These are phyloP conservation scores for Pseudohalonectria lignicola DNA, from an alignment of 2,329 filamentous ascomycete species.

Conservation along the genomic window DNA sequence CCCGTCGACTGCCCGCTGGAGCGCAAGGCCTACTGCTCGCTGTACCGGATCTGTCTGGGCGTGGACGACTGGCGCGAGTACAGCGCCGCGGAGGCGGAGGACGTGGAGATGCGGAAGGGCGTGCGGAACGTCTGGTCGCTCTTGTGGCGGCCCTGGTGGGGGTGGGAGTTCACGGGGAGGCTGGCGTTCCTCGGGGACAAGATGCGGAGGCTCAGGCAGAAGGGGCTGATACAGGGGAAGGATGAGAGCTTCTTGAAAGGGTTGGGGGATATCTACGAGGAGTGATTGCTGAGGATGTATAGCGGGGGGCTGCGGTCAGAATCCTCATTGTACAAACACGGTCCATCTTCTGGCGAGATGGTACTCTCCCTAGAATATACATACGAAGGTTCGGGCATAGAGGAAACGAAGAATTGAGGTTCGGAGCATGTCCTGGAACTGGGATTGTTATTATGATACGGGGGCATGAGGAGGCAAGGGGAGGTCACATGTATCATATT, in stretches of 20 bases:
- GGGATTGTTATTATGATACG: too few relatives aligned
- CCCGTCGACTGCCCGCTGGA: conserved; percentile 33
- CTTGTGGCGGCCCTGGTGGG: conserved; percentile 1
- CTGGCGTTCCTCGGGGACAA: not conserved
- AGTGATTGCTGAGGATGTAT: too few relatives aligned
- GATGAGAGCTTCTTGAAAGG: not conserved
- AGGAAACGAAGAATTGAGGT: too few relatives aligned
- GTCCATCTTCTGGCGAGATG: too few relatives aligned
- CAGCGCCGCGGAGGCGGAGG: conserved; percentile 1
- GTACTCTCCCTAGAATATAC: too few relatives aligned
- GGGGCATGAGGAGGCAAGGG: too few relatives aligned
- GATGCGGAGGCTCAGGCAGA: conserved; percentile 1
- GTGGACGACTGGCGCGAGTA: conserved; percentile 2
- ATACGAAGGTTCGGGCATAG: too few relatives aligned
- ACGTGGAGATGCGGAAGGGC: not conserved
- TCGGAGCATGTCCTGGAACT: too few relatives aligned
- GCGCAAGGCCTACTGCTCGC: conserved; percentile 18
- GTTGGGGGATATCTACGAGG: not conserved
- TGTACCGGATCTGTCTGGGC: conserved; percentile 21
- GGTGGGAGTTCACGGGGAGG: not conserved
- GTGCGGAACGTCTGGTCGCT: conserved; percentile 1
- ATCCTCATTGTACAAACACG: too few relatives aligned
- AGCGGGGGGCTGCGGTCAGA: too few relatives aligned
- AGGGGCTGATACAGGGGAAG: conserved; percentile 1
- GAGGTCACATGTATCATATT: too few relatives aligned